Percentiles rank a stretch among this genome's conserved stretches.
phyloP scores from a whole-genome alignment of 495 filamentous ascomycete genomes.

The Xylaria intraflava region DNA sequence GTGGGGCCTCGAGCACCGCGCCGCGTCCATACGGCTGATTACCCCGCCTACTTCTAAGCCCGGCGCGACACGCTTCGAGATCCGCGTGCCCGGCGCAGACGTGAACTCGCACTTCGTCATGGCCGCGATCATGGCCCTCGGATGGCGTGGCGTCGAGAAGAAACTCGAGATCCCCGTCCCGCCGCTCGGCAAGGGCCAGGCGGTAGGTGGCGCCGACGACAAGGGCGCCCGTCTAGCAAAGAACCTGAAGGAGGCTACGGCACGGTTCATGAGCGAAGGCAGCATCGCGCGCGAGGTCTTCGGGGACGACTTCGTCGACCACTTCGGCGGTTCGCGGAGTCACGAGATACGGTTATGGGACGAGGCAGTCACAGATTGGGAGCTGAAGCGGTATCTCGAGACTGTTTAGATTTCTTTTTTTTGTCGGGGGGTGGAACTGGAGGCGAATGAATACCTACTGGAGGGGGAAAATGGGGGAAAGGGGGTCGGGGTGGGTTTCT shows the following conservation, averaged over 20 bases:
- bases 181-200: slow-evolving; percentile 75
- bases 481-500: no score
- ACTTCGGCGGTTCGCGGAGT: slow-evolving; percentile 86
- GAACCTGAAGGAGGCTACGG: slow-evolving; percentile 72
- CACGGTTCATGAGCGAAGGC: slow-evolving; percentile 60
- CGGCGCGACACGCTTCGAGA: slow-evolving; percentile 83
- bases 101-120: slow-evolving; percentile 87
- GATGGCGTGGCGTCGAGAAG: slow-evolving; percentile 85
- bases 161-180: slow-evolving; percentile 77
- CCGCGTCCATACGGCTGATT: slow-evolving; percentile 84
- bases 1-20: slow-evolving; percentile 93
- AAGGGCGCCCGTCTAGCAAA: slow-evolving; percentile 70
- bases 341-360: slow-evolving; percentile 91
- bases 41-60: slow-evolving; percentile 74
- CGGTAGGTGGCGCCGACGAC: slow-evolving; percentile 63
- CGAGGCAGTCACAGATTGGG: slow-evolving; percentile 92
- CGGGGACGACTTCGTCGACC: slow-evolving; percentile 91
- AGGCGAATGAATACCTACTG: no score
- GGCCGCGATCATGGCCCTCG: slow-evolving; percentile 73
- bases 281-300: slow-evolving; percentile 89
- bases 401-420: slow-evolving; percentile 60
- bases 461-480: no score
- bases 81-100: slow-evolving; percentile 86
- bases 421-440: no score
- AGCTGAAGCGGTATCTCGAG: slow-evolving; percentile 67